Evolutionary conservation across 768 basidiomycete species (phyloP).

Genomic region (Agaricus blazei): DNA sequence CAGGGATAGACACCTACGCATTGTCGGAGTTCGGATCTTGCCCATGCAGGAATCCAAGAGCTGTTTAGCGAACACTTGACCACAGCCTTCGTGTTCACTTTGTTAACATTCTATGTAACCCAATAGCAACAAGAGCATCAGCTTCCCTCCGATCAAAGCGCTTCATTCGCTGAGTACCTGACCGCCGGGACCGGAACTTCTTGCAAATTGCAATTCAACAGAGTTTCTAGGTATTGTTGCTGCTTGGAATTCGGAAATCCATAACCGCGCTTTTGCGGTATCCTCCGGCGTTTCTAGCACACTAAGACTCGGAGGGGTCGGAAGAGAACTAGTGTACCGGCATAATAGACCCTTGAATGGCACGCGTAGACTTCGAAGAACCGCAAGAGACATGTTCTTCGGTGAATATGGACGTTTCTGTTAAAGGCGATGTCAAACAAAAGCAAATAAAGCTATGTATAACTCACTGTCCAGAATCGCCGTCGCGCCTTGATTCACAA

Average conservation of each 20-base stretch:
- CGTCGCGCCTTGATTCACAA: neutral
- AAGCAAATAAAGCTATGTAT: neutral
- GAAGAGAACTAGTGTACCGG: neutral
- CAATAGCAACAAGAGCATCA: neutral
- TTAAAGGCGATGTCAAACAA: neutral
- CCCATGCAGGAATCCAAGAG: conserved; percentile 71
- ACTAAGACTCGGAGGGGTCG: neutral
- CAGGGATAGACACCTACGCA: conserved; percentile 24
- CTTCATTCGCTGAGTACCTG: conserved; percentile 43
- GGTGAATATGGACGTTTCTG: neutral
- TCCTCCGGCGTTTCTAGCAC: conserved; percentile 28
- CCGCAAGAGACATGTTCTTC: neutral
- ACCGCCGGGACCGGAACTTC: conserved; percentile 83
- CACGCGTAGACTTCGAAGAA: neutral
- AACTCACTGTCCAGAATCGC: too few relatives aligned
- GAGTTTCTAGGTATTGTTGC: conserved; percentile 40
- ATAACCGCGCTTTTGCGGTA: conserved; percentile 42
- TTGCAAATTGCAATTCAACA: conserved; percentile 64
- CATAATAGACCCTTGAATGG: neutral
- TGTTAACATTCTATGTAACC: conserved; percentile 69
- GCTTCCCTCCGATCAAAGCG: neutral
- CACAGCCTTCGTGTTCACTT: conserved; percentile 81
- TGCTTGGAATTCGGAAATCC: conserved; percentile 47
- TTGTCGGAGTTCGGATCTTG: conserved; percentile 43
- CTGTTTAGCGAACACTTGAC: conserved; percentile 53